Evolutionary conservation across 2,329 filamentous ascomycete species (phyloP).

Genomic region (Claviceps sp.): DNA sequence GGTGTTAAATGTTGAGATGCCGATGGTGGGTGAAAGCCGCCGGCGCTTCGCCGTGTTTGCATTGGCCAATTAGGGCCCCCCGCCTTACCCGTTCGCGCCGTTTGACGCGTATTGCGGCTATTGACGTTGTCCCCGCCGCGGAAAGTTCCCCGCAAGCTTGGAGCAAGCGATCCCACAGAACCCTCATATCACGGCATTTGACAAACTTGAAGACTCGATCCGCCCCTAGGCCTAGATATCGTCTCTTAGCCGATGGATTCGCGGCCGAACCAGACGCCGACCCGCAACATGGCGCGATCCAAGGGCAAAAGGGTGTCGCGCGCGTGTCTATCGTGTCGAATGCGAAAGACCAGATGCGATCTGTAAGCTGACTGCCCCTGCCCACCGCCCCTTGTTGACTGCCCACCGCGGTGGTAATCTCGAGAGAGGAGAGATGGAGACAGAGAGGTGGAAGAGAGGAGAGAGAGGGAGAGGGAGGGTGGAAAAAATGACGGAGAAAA

Average conservation of each 20-base stretch:
- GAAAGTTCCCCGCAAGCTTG: constrained; percentile 1
- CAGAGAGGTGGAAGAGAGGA: not conserved
- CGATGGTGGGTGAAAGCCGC: not conserved
- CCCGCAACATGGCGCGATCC: constrained; percentile 6
- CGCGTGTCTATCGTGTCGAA: constrained; percentile 19
- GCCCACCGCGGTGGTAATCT: not conserved
- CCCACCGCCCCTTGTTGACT: too few species aligned
- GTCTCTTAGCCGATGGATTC: constrained; percentile 6
- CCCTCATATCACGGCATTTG: constrained; percentile 6
- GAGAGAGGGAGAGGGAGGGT: not conserved
- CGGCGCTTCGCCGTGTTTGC: not conserved
- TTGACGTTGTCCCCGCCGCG: constrained; percentile 3
- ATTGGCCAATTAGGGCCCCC: not conserved
- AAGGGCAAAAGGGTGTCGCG: constrained; percentile 18
- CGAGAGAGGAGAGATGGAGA: not conserved
- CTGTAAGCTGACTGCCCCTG: constrained; percentile 12
- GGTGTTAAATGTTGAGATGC: not conserved
- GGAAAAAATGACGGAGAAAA: too few species aligned
- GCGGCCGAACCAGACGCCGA: constrained; percentile 10
- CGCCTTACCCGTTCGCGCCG: not conserved
- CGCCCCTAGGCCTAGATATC: not conserved
- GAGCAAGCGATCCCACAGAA: not conserved
- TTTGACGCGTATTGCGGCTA: constrained; percentile 3
- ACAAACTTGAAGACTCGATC: constrained; percentile 5
- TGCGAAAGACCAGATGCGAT: constrained; percentile 20